These are phyloP conservation scores for Rhodotorula graminis DNA, from an alignment of 768 basidiomycete species.

Conservation along the genomic window DNA sequence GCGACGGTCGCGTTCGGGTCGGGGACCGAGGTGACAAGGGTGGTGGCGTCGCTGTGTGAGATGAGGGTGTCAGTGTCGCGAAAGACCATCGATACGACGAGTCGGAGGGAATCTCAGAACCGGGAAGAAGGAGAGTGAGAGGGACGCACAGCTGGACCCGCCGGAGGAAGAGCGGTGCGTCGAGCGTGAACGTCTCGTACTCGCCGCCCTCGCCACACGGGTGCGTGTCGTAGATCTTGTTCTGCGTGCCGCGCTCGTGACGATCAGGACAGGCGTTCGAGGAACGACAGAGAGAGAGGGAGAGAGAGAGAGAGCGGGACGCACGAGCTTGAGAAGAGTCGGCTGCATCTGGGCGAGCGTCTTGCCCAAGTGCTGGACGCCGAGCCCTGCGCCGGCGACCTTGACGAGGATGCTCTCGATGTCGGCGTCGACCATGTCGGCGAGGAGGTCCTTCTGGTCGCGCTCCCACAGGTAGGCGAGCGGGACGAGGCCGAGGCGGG, in stretches of 20 bases:
- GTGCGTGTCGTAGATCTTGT: conserved; percentile 77
- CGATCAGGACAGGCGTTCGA: neutral
- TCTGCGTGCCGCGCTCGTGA: conserved; percentile 51
- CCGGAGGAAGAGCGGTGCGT: conserved; percentile 80
- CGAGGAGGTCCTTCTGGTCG: conserved; percentile 74
- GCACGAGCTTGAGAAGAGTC: conserved; percentile 66
- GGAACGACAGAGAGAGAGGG: no score
- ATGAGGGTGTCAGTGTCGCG: no score
- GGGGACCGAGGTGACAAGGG: conserved; percentile 66
- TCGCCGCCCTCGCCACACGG: conserved; percentile 97
- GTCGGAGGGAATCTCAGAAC: neutral
- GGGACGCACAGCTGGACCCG: conserved; percentile 62
- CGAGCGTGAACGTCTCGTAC: conserved; percentile 88
- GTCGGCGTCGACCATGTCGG: conserved; percentile 75
- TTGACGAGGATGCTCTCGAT: conserved; percentile 85
- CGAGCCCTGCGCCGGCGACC: conserved; percentile 83
- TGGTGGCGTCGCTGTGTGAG: conserved; percentile 60
- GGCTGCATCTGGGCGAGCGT: conserved; percentile 68
- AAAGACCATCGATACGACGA: no score
- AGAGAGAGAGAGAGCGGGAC: conserved; percentile 28
- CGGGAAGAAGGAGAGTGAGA: neutral
- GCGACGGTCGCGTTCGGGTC: conserved; percentile 76
- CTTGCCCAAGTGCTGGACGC: conserved; percentile 66
- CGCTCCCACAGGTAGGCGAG: conserved; percentile 92
- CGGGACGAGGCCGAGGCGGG: conserved; percentile 69